Base-by-base conservation (phyloP, 371 early-diverging fungal species). In the Zychaea mexicana region DNA sequence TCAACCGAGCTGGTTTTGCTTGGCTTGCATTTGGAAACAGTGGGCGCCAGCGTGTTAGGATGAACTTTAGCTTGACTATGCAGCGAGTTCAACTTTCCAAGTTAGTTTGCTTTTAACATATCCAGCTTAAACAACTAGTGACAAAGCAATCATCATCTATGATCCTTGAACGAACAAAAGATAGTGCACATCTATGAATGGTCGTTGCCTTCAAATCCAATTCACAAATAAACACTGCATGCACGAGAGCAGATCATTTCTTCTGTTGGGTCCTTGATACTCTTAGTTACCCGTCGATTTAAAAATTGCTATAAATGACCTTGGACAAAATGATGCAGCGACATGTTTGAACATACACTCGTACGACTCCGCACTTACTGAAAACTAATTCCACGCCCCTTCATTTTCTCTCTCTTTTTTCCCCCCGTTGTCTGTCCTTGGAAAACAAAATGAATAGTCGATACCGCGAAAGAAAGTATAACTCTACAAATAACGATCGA, bases 391-490 rank as follows among this genome's bases (percentile, higher is more conserved):
- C n/a, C n/a, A n/a, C 33, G 12, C 33, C 12, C 33, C 33, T 12
- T 8, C 5, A 33, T 33, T 33, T 33, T 5, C 12, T 33, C 12
- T 12, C 12, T 33, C 33, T 33, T 12, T 12, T 33, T 12, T 39
- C 39, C 39, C 15, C 39, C 3, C 6, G 2, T 17, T 57, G 5
- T 9, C 19, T 15, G 2, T 38, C 21, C 15, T 45, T 24, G 36
- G 45, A 19, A 42, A 28, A 26, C 0, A 8, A 28, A 26, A 66
- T 46, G 32, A 79, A 68, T 12, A 68, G 70, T 56, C 65, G 77
- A 57, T 73, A 77, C 57, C 80, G 80, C 42, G 80, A 79, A 55
- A 58, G 80, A 61, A 79, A 79, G 38, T 81, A 78, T 53, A 78
- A 73, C 38, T 69, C 76, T 4, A 71, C 76, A 36, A 78, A 81